phyloP scores from a whole-genome alignment of 139 green algal genomes.

The Closterium sp. region DNA sequence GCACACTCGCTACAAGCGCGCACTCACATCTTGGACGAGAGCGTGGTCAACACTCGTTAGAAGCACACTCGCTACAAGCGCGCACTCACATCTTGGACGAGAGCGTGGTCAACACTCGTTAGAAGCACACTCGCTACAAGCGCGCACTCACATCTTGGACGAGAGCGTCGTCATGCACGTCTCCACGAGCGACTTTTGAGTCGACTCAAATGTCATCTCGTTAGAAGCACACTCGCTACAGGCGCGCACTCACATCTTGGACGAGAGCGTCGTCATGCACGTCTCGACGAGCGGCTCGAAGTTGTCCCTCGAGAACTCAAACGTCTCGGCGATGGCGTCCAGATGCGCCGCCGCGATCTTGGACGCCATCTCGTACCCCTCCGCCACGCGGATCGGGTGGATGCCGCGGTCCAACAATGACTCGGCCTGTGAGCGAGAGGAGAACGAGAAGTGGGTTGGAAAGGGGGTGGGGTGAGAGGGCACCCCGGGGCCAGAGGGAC shows the following conservation, averaged over 20 bases:
- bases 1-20: not conserved
- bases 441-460: too few species aligned
- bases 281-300: constrained; percentile 92
- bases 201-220: too few species aligned
- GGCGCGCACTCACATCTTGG: constrained; percentile 98
- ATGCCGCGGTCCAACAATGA: constrained; percentile 95
- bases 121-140: not conserved
- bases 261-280: constrained; percentile 99
- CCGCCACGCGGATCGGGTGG: constrained; percentile 93
- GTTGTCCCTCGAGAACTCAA: constrained; percentile 80
- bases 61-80: too few species aligned
- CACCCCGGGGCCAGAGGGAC: not conserved
- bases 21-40: constrained; percentile 96
- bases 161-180: constrained; percentile 99
- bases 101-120: constrained; percentile 93
- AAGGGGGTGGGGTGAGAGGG: not conserved
- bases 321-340: constrained; percentile 66
- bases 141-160: constrained; percentile 90
- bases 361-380: constrained; percentile 97
- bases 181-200: constrained; percentile 91
- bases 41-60: too few species aligned
- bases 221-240: too few species aligned
- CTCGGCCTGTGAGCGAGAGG: constrained; percentile 64
- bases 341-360: constrained; percentile 81
- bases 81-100: constrained; percentile 47